Evolutionary conservation across 2,329 filamentous ascomycete species (phyloP).

Genomic region (Verticillium nonalfalfae): DNA sequence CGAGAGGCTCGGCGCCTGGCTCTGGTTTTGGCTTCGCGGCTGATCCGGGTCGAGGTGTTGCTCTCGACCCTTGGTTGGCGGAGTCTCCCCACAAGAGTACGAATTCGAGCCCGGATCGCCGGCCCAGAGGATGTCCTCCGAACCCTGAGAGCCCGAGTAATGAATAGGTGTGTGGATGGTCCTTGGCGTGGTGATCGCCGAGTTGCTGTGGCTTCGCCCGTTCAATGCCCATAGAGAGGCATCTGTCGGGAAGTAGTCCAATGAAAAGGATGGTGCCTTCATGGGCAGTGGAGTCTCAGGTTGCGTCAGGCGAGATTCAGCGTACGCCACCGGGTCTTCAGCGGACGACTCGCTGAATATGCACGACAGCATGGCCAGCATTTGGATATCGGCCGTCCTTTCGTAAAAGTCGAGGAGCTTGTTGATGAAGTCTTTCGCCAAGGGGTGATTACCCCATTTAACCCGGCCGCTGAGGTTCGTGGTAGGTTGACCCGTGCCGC

Average conservation of each 20-base stretch:
- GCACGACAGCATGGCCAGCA: slow-evolving; percentile 67
- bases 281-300: slow-evolving; percentile 57
- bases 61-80: slow-evolving; percentile 43
- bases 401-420: slow-evolving; percentile 62
- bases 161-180: slow-evolving; percentile 49
- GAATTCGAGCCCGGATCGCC: slow-evolving; percentile 51
- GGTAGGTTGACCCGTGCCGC: slow-evolving; percentile 10
- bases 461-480: slow-evolving; percentile 48
- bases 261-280: slow-evolving; percentile 60
- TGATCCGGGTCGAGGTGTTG: slow-evolving; percentile 24
- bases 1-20: slow-evolving; percentile 46
- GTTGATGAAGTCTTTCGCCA: slow-evolving; percentile 54
- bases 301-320: slow-evolving; percentile 48
- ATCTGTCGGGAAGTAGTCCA: slow-evolving; percentile 60
- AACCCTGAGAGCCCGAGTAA: slow-evolving; percentile 49
- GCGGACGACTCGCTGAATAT: slow-evolving; percentile 58
- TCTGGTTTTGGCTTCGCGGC: slow-evolving; percentile 26
- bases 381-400: slow-evolving; percentile 56
- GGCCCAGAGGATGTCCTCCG: slow-evolving; percentile 46
- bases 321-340: slow-evolving; percentile 49
- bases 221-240: slow-evolving; percentile 46
- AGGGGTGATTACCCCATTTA: slow-evolving; percentile 61
- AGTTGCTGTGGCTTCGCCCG: slow-evolving; percentile 45
- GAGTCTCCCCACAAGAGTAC: slow-evolving; percentile 57
- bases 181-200: slow-evolving; percentile 50